Percentiles rank a stretch among this genome's conserved stretches.
phyloP scores from a whole-genome alignment of 495 filamentous ascomycete species.

The Neurospora cerealis region DNA sequence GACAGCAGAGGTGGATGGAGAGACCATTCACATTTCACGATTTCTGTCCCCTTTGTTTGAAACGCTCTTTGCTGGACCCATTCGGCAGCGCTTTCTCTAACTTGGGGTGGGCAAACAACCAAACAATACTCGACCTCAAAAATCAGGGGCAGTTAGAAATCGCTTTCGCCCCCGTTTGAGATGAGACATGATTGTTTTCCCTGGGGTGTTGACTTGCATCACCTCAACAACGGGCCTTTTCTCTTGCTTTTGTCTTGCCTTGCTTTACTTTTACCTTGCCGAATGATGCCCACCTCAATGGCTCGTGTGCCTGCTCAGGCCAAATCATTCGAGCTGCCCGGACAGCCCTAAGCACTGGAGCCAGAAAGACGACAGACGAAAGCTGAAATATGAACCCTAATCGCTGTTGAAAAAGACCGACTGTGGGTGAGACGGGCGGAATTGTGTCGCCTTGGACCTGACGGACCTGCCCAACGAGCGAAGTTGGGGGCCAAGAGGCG shows the following conservation, averaged over 20 bases:
- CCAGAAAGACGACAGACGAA: neutral
- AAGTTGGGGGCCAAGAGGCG: neutral
- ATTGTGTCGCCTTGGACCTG: neutral
- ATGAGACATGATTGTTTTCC: neutral
- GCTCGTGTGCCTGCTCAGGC: neutral
- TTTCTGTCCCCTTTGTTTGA: neutral
- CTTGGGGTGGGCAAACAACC: neutral
- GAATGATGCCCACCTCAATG: neutral
- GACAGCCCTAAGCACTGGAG: neutral
- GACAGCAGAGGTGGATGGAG: neutral
- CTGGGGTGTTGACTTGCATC: neutral
- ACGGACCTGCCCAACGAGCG: neutral
- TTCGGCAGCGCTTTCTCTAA: neutral
- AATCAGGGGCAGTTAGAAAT: neutral
- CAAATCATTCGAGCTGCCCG: neutral
- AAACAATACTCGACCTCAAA: neutral
- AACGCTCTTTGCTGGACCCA: neutral
- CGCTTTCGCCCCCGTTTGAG: neutral
- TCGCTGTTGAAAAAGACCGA: neutral
- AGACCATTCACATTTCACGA: neutral
- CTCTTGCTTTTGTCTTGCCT: neutral
- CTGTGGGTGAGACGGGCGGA: neutral
- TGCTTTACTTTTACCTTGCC: neutral
- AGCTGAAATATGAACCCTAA: neutral
- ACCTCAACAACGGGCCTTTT: neutral